Evolutionary conservation across 495 filamentous ascomycete genomes (phyloP), one percentile per base, ranked within the genome.

Genomic region (Penicillium odoratum): DNA sequence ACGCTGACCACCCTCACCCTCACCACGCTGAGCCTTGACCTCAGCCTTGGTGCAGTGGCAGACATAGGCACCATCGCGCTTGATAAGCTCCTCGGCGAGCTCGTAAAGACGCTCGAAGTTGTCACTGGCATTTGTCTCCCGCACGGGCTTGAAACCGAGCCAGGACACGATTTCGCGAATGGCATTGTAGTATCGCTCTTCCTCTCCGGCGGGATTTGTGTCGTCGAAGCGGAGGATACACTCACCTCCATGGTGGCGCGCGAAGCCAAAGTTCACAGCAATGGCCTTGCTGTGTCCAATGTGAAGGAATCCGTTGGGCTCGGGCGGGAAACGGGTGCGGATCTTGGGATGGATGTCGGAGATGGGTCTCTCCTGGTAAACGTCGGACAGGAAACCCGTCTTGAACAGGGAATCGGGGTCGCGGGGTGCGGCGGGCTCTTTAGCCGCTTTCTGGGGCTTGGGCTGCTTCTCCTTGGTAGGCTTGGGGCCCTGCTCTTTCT

Each of bases 241-340:
- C 54, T 88, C 77, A 52, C 95, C 95, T 11, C 88, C 87, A 70
- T 96, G 88, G 65, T 88, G 85, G 62, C 83, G 85, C 10, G 94
- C 94, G 74, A 97, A 97, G 0, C 94, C 95, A 69, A 98, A 98
- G 74, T 98, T 98, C 65, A 98, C 83, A 0, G 91, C 85, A 72
- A 98, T 97, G n/a, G 94, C 94, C 76, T 98, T 98, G 61, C 86
- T 86, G 69, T 98, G 94, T 18, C 93, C 93, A 66, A 97, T 90
- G 65, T 96, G 93, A 13, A 96, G 83, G 70, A 69, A 83, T 55
- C 80, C 80, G 57, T 83, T 83, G 36, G 92, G 92, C 74, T 98
- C 95, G 15, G 94, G 94, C 6, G 94, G 94, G 72, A 98, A 97
- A 63, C 92, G 85, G 9, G 92, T 94, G 48, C 67, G 67, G 49